Evolutionary conservation across 2,329 filamentous ascomycete genomes (phyloP), one percentile per base, ranked within the genome.

Genomic region (Cercospora berteroae): DNA sequence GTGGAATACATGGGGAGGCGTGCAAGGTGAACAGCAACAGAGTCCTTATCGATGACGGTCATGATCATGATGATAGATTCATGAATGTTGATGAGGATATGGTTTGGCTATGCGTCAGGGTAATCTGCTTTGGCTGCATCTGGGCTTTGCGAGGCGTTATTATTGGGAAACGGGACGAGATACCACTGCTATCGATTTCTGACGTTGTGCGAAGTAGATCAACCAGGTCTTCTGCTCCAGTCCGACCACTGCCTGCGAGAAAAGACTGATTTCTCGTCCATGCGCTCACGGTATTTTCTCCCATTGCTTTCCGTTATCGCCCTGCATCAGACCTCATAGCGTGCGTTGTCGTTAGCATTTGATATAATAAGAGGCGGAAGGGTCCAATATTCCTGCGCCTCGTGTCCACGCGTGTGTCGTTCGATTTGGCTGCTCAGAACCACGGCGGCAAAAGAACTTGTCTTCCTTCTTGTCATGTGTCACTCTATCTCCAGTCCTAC

Each of bases 1-100:
- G n/a, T 71, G 69, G 69, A 67, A 70, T 66, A 56, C 65, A 31
- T 68, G 69, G 68, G 64, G 57, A 48, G 67, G 66, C 7, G 56
- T 65, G 23, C 60, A 64, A 39, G 42, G 60, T 18, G 27, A 62
- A 20, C 60, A 62, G 23, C 60, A 62, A 57, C 66, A 50, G 59
- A 63, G 62, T 55, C 63, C 66, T 25, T 67, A 68, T 66, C 50
- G 66, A 36, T 65, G 36, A 13, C 29, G 65, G 63, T 59, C 10
- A 50, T 23, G 60, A 61, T n/a, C 48, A 63, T 56, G 12, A 33
- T 8, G 9, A 50, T 20, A 6, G 44, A 23, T 10, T 13, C 20
- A 50, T 50, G 44, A 23, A 20, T 50, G 18, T 12, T 20, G 44
- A 20, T 50, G 44, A 50, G 20, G 44, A 50, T 23, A 10, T 4